A percentile compares a stretch with the other conserved stretches of the same genome.
Evolutionary conservation across 441 rosid genomes (phyloP).

Genomic region (Viola pubescens): DNA sequence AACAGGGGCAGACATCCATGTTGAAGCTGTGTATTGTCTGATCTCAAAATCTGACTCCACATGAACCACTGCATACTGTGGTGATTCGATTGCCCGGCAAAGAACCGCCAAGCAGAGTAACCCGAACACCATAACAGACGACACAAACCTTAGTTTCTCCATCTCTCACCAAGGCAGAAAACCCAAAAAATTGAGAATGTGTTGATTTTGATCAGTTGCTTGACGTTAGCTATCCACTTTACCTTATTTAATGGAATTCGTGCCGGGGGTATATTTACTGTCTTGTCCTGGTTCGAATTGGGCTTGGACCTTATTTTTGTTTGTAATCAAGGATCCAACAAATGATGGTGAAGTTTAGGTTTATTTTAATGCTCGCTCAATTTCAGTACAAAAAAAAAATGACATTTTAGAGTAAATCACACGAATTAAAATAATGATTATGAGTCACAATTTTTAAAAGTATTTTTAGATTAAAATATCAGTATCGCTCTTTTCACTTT

Average conservation of each 20-base stretch:
- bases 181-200: background rate
- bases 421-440: too few species aligned
- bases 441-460: too few species aligned
- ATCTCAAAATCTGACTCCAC: conserved; percentile 58
- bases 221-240: background rate
- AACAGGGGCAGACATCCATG: conserved; percentile 54
- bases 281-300: background rate
- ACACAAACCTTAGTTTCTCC: conserved; percentile 22
- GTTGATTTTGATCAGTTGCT: background rate
- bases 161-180: background rate
- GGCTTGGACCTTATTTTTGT: background rate
- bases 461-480: too few species aligned
- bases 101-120: conserved; percentile 17
- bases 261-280: background rate
- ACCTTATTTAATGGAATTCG: background rate
- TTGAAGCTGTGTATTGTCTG: conserved; percentile 38
- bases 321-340: too few species aligned
- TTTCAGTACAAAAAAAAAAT: too few species aligned
- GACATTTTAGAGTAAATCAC: too few species aligned
- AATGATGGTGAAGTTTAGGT: too few species aligned
- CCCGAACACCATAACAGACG: conserved; percentile 7
- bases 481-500: too few species aligned
- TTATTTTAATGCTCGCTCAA: too few species aligned
- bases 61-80: conserved; percentile 48
- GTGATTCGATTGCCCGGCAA: conserved; percentile 36